phyloP scores from a whole-genome alignment of 2,329 filamentous ascomycete species.

The Ceratocystiopsis brevicomis region DNA sequence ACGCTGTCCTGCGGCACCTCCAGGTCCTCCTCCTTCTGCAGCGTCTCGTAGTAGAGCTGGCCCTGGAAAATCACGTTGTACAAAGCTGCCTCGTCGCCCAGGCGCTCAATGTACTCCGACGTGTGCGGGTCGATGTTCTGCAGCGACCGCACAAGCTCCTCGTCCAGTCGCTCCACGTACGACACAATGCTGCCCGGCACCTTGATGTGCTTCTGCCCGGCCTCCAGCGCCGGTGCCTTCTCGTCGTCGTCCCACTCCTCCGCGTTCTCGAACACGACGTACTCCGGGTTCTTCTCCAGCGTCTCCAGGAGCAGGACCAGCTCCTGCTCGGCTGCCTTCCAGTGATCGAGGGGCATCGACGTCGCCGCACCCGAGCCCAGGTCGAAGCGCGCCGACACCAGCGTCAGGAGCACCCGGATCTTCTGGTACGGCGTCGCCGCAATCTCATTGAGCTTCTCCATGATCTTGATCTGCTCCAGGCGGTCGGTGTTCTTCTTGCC shows the following conservation, averaged over 20 bases:
- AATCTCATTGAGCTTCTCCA: constrained; percentile 91
- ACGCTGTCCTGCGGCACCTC: constrained; percentile 68
- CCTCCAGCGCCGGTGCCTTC: constrained; percentile 58
- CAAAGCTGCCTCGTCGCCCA: constrained; percentile 74
- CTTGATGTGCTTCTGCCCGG: constrained; percentile 67
- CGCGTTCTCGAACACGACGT: constrained; percentile 74
- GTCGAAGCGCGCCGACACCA: constrained; percentile 90
- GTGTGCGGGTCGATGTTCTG: constrained; percentile 97
- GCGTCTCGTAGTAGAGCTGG: constrained; percentile 69
- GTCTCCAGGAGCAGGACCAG: constrained; percentile 58
- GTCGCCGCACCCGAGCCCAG: constrained; percentile 57
- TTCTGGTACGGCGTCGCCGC: constrained; percentile 81
- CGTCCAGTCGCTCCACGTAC: constrained; percentile 84
- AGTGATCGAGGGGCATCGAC: constrained; percentile 89
- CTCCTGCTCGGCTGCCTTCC: constrained; percentile 86
- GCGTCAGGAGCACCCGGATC: constrained; percentile 75
- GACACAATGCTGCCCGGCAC: constrained; percentile 89
- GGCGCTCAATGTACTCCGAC: constrained; percentile 90
- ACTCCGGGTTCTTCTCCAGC: constrained; percentile 60
- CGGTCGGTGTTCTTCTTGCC: constrained; percentile 99
- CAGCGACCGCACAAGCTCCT: constrained; percentile 91
- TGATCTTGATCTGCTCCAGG: constrained; percentile 81
- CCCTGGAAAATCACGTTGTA: constrained; percentile 87
- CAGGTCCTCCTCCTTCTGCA: constrained; percentile 50
- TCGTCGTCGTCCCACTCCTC: constrained; percentile 99